A percentile compares a stretch with the other conserved stretches of the same genome.
Conservation (phyloP, 1,284 basidiomycete genomes). For the Apiotrichum laibachii region DNA sequence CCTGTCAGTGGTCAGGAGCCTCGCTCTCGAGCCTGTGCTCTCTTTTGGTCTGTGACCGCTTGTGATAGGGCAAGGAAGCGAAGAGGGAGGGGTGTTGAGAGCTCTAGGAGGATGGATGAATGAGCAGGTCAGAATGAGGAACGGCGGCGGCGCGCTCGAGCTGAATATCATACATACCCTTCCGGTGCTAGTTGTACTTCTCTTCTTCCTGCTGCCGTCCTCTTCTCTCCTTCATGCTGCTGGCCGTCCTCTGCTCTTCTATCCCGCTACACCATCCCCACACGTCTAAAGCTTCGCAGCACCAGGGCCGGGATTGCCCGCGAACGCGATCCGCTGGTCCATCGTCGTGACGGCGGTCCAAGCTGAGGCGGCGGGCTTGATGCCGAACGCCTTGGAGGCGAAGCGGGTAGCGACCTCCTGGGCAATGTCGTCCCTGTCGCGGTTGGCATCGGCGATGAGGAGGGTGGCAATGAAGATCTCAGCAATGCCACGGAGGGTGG, state of each 20-base stretch:
- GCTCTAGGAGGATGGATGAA: no score
- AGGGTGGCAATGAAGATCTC: slow-evolving; percentile 15
- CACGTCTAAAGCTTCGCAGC: slow-evolving; percentile 3
- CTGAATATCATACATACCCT: no score
- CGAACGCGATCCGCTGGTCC: slow-evolving; percentile 21
- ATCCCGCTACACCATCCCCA: background rate
- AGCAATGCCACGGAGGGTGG: slow-evolving; percentile 8
- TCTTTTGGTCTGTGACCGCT: no score
- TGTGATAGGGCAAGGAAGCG: no score
- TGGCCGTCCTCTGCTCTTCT: background rate
- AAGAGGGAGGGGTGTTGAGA: no score
- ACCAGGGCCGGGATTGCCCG: slow-evolving; percentile 1
- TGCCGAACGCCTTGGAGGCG: background rate
- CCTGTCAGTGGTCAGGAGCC: no score
- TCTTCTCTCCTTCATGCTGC: background rate
- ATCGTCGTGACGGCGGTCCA: slow-evolving; percentile 7
- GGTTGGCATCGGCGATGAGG: slow-evolving; percentile 18
- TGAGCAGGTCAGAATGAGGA: no score
- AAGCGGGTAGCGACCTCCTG: slow-evolving; percentile 16
- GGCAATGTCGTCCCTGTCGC: slow-evolving; percentile 12
- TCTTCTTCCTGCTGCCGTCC: no score
- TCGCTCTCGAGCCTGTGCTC: no score
- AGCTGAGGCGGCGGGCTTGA: background rate
- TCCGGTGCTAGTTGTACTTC: no score
- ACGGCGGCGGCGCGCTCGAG: no score